These are phyloP conservation scores for Galeopsis tetrahit DNA, from an alignment of 257 asterid species.

Conservation along the genomic window DNA sequence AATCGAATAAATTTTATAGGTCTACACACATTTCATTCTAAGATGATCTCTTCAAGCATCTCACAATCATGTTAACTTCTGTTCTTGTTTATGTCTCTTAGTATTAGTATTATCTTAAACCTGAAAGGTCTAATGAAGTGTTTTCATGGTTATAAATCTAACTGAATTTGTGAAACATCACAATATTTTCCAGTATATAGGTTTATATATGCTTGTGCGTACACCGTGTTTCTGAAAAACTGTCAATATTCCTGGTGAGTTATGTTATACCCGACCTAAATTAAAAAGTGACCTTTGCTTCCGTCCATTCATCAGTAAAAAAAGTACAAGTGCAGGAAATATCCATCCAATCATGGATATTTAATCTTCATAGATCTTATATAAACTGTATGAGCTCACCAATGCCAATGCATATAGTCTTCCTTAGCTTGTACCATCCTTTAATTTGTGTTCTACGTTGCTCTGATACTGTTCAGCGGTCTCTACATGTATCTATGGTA, in stretches of 20 bases:
- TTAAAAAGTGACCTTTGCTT: neutral
- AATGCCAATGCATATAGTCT: slow-evolving; percentile 1
- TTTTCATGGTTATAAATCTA: slow-evolving; percentile 2
- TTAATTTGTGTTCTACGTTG: neutral
- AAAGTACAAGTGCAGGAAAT: neutral
- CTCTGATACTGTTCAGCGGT: neutral
- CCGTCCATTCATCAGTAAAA: neutral
- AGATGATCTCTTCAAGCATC: slow-evolving; percentile 13
- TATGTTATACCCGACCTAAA: neutral
- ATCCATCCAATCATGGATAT: neutral
- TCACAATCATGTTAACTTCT: neutral
- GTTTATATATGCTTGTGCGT: neutral
- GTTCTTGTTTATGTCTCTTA: neutral
- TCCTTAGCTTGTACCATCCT: slow-evolving; percentile 12
- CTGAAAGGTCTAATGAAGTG: slow-evolving; percentile 14
- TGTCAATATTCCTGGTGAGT: neutral
- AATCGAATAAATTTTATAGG: slow-evolving; percentile 5
- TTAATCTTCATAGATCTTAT: neutral
- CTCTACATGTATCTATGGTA: neutral
- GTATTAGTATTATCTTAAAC: slow-evolving; percentile 13
- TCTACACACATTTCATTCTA: neutral
- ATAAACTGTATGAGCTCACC: neutral
- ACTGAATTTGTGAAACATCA: neutral
- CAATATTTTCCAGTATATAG: neutral
- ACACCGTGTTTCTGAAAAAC: neutral